A percentile compares a stretch with the other conserved stretches of the same genome.
Evolutionary conservation across 2,329 filamentous ascomycete species (phyloP).

Genomic region (Aspergillus pseudoviridinutans): DNA sequence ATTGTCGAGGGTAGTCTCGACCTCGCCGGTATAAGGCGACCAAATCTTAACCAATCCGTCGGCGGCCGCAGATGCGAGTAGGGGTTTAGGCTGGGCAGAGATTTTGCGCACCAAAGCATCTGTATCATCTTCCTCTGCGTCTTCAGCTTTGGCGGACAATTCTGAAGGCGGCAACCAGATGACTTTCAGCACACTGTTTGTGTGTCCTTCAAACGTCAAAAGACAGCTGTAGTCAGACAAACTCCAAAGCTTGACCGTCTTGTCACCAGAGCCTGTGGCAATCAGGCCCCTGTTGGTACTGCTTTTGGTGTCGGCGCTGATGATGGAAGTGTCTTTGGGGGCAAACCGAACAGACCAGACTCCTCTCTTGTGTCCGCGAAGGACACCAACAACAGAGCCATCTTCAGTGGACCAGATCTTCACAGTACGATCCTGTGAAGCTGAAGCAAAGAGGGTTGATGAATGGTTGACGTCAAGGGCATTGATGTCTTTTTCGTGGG

Average conservation of each 20-base stretch:
- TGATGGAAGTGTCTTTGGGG: constrained; percentile 70
- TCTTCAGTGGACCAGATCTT: constrained; percentile 94
- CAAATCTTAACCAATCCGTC: constrained; percentile 96
- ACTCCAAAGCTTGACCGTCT: constrained; percentile 94
- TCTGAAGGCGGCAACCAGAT: constrained; percentile 67
- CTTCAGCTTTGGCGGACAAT: constrained; percentile 31
- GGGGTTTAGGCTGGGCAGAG: constrained; percentile 32
- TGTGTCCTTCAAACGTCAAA: constrained; percentile 92
- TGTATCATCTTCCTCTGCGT: constrained; percentile 31
- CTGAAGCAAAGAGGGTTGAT: constrained; percentile 83
- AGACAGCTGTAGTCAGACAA: constrained; percentile 88
- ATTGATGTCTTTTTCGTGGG: constrained; percentile 98
- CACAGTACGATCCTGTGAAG: constrained; percentile 92
- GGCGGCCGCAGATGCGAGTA: constrained; percentile 77
- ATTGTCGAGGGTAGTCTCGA: constrained; percentile 88
- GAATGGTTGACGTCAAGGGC: constrained; percentile 76
- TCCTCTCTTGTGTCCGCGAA: constrained; percentile 87
- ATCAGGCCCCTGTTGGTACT: constrained; percentile 74
- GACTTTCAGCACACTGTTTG: constrained; percentile 91
- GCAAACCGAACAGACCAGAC: constrained; percentile 95
- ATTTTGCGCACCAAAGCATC: constrained; percentile 24
- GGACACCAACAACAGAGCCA: constrained; percentile 84
- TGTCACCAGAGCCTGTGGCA: constrained; percentile 89
- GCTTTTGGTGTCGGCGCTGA: constrained; percentile 66
- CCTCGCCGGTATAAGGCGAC: constrained; percentile 81